Evolutionary conservation across 2,329 filamentous ascomycete genomes (phyloP).

Genomic region (Botrytis porri): DNA sequence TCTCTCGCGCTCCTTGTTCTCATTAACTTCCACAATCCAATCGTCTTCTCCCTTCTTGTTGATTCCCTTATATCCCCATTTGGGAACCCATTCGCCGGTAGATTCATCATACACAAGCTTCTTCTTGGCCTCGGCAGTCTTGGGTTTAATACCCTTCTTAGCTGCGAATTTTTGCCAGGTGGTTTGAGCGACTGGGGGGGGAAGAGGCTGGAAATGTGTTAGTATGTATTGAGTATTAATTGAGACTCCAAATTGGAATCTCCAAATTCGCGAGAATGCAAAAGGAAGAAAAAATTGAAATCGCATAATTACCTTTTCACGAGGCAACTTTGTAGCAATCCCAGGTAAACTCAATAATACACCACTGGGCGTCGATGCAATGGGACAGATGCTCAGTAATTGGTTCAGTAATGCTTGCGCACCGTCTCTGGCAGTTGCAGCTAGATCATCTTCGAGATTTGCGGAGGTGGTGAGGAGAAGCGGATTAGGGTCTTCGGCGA

Average conservation of each 20-base stretch:
- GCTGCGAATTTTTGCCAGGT: slow-evolving; percentile 96
- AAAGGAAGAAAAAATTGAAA: slow-evolving; percentile 9
- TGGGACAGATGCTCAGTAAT: slow-evolving; percentile 81
- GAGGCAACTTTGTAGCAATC: slow-evolving; percentile 68
- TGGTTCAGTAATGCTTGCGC: slow-evolving; percentile 93
- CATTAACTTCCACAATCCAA: slow-evolving; percentile 90
- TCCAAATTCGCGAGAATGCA: background rate
- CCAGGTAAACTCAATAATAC: slow-evolving; percentile 78
- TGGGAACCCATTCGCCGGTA: slow-evolving; percentile 83
- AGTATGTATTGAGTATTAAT: background rate
- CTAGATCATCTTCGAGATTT: slow-evolving; percentile 64
- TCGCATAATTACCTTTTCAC: slow-evolving; percentile 64
- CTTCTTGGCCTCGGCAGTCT: slow-evolving; percentile 72
- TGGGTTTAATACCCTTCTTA: slow-evolving; percentile 94
- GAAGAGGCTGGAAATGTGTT: slow-evolving; percentile 56
- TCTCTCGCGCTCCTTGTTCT: slow-evolving; percentile 62
- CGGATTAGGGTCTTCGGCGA: slow-evolving; percentile 85
- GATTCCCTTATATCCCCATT: slow-evolving; percentile 91
- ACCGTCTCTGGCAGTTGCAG: slow-evolving; percentile 77
- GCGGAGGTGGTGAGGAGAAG: slow-evolving; percentile 52
- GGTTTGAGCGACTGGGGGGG: slow-evolving; percentile 75
- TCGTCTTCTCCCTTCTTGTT: slow-evolving; percentile 81
- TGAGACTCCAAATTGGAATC: background rate
- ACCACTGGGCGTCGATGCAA: slow-evolving; percentile 64
- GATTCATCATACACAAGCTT: slow-evolving; percentile 83